Conservation (phyloP, 148 eudicot species). For the Dysphania ambrosioides region DNA sequence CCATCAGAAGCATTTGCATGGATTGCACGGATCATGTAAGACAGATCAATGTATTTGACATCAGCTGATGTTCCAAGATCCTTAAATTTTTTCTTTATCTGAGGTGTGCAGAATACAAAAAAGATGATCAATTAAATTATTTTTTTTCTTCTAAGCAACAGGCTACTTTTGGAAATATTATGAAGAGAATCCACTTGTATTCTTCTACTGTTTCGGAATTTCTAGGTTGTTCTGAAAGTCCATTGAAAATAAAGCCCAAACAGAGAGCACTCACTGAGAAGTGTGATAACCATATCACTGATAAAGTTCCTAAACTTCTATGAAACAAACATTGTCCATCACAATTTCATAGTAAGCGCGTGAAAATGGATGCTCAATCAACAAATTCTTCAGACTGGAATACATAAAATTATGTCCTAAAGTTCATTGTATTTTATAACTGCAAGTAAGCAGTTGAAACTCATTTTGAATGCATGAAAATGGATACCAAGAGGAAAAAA, state of each 20-base stretch:
- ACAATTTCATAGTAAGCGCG: no score
- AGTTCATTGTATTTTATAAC: background rate
- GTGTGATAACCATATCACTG: no score
- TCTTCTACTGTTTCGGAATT: background rate
- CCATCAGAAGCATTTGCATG: slow-evolving; percentile 99
- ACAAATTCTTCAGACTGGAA: background rate
- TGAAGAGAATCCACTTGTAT: background rate
- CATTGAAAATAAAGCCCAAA: background rate
- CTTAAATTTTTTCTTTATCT: slow-evolving; percentile 83
- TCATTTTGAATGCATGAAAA: no score
- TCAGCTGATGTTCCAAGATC: slow-evolving; percentile 75
- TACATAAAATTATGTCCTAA: background rate
- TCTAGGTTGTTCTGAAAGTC: background rate
- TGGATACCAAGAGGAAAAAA: no score
- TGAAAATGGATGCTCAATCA: no score
- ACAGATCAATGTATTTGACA: slow-evolving; percentile 94
- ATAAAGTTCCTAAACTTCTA: no score
- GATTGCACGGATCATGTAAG: slow-evolving; percentile 95
- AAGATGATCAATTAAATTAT: background rate
- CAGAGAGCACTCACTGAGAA: background rate
- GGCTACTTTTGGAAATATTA: background rate
- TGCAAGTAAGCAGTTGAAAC: background rate
- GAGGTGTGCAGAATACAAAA: slow-evolving; percentile 11
- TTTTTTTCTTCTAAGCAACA: background rate
- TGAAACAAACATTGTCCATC: no score